A percentile compares a stretch with the other conserved stretches of the same genome.
These are phyloP conservation scores for Aureobasidium subglaciale DNA, from an alignment of 2,329 filamentous ascomycete genomes.

Conservation along the genomic window DNA sequence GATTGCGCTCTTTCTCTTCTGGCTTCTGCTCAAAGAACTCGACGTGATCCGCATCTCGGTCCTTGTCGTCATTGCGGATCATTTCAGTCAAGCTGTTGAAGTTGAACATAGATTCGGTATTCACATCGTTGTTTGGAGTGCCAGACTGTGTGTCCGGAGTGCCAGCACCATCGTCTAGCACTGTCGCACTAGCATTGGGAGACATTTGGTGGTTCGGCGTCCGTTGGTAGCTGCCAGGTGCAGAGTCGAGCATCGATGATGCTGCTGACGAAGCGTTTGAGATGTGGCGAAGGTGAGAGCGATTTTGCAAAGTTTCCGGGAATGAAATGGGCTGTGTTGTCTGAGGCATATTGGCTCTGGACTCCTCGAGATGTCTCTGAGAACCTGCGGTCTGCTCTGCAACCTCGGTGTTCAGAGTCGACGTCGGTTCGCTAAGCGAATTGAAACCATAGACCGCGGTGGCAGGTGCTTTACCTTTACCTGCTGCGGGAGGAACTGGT, in stretches of 20 bases:
- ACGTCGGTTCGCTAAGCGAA: constrained; percentile 36
- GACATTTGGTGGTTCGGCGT: constrained; percentile 1
- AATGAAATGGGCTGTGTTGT: constrained; percentile 22
- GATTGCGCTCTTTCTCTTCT: background rate
- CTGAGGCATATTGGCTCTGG: constrained; percentile 35
- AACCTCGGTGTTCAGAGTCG: constrained; percentile 32
- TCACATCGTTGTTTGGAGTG: constrained; percentile 43
- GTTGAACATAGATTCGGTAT: constrained; percentile 78
- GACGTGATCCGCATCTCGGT: constrained; percentile 31
- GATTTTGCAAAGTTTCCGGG: constrained; percentile 15
- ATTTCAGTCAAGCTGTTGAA: constrained; percentile 82
- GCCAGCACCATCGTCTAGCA: constrained; percentile 1
- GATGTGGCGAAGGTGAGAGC: constrained; percentile 56
- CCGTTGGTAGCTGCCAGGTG: constrained; percentile 37
- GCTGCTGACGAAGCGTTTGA: constrained; percentile 80
- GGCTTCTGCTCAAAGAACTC: constrained; percentile 27
- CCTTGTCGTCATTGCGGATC: constrained; percentile 60
- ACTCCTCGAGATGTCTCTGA: constrained; percentile 41
- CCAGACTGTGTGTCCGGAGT: constrained; percentile 18
- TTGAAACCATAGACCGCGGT: constrained; percentile 36
- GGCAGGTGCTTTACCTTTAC: constrained; percentile 43
- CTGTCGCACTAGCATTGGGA: constrained; percentile 1
- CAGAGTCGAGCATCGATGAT: constrained; percentile 67
- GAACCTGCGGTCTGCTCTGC: constrained; percentile 23
- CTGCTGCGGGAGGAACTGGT: constrained; percentile 26